Base-by-base conservation (phyloP, 2,329 filamentous ascomycete genomes). In the Thielaviopsis euricoi region DNA sequence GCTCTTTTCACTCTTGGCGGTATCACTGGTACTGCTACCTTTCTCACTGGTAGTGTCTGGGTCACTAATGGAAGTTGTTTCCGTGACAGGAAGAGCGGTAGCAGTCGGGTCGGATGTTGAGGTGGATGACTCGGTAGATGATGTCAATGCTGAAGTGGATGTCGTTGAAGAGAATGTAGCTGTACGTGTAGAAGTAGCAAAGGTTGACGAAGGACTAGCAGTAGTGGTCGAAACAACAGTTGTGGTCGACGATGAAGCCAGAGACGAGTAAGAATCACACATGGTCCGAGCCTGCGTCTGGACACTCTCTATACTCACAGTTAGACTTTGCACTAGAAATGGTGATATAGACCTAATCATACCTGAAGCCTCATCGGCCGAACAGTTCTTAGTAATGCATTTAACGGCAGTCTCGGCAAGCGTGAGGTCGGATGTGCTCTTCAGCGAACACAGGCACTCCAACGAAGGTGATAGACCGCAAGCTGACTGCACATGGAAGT, bases 41-140 rank as follows among this genome's bases (percentile, higher is more conserved):
- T 60, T 40, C 54, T 62, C 19, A 53, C 56, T 58, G 37, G 57
- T 12, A 60, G 29, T 6, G 29, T 63, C 29, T 56, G 48, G 21
- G 59, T 61, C 13, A 59, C 52, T 6, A 63, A 63, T n/a, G 63
- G 59, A 17, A 54, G 52, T 1, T 25, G 51, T 50, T 22, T 33
- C n/a, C n/a, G 29, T 50, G 12, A 52, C 29, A n/a, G 52, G 52
- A 22, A 55, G 37, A 19, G 13, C 29, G 23, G 46, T 58, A 15
- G n/a, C 7, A n/a, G 49, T 23, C n/a, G n/a, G 53, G 53, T 61
- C 43, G 4, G 46, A 58, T 13, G 60, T 33, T n/a, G 58, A 40
- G 6, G 58, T 58, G 4, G 58, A 19, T 21, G 51, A 52, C n/a
- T 48, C 43, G 21, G 43, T 6, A 19, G 53, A 46, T 13, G 37